phyloP scores from a whole-genome alignment of 108 stramenopile species.

The Poteriospumella lacustris region DNA sequence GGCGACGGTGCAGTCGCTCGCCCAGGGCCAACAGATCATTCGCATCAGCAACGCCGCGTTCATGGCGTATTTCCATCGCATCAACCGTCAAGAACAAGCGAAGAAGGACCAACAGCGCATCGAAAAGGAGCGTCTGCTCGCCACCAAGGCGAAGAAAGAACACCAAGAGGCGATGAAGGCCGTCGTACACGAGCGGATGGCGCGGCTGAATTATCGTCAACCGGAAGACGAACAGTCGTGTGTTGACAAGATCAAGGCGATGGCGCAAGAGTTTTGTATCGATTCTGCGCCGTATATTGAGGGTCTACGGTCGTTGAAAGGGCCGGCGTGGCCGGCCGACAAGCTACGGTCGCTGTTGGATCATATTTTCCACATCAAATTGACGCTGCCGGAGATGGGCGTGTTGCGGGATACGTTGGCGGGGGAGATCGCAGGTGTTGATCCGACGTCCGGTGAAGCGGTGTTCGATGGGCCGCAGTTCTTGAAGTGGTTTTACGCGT shows the following conservation, averaged over 20 bases:
- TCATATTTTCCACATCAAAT: neutral
- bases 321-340: neutral
- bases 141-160: neutral
- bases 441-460: neutral
- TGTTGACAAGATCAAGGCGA: neutral
- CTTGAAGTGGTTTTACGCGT: neutral
- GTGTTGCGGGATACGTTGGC: neutral
- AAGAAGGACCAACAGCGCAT: neutral
- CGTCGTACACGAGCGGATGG: neutral
- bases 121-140: neutral
- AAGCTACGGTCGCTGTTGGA: neutral
- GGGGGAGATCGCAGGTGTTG: too few species aligned
- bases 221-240: constrained; percentile 5
- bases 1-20: neutral
- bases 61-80: neutral
- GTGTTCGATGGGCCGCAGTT: constrained; percentile 1
- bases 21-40: neutral
- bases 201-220: neutral
- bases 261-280: neutral
- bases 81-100: constrained; percentile 16
- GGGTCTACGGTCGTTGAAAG: neutral
- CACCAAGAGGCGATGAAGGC: neutral
- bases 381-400: constrained; percentile 20
- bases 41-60: neutral
- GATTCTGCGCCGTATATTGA: neutral